Evolutionary conservation across 371 early-diverging fungal species (phyloP), one percentile per base, ranked within the genome.

Genomic region (Rhizopus microsporus): DNA sequence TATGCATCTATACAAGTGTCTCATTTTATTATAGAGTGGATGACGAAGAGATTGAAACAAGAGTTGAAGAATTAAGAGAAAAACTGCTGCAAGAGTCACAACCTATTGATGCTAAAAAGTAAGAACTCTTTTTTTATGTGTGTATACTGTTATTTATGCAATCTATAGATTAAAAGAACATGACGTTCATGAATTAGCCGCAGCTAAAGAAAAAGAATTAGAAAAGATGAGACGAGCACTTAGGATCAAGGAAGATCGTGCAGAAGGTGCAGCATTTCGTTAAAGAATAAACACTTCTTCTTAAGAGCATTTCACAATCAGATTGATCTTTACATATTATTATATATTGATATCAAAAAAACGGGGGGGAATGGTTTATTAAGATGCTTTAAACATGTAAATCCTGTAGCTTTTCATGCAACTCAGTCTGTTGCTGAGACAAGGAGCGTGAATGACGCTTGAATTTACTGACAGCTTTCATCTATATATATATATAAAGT

Each of bases 191-290:
- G 79, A 85, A 46, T 59, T 84, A 12, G 76, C 84, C 1, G 87
- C 85, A 45, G 90, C 91, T 1, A 95, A 94, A 73, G 68, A 81
- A 34, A 57, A 65, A 45, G 84, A 86, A 49, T 90, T 90, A 65
- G 73, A 72, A 54, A 76, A 77, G 54, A 69, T 93, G 69, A 86
- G 78, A 49, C 57, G 56, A 10, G 96, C 94, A 0, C 67, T 95
- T 29, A 81, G 86, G 6, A 90, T 95, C n/a, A 65, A 78, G 0
- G 54, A 71, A 1, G 71, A 75, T 31, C 86, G 90, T 71, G 86
- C 87, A 0, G 92, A 92, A 54, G 95, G 94, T 3, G 86, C 86
- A 33, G 88, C 93, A 1, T 95, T 95, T 79, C 23, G 23, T 23
- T 23, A 23, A 23, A 23, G 23, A 23, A 23, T 23, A 23, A 23